A percentile compares a stretch with the other conserved stretches of the same genome.
phyloP scores from a whole-genome alignment of 768 basidiomycete species.

The Tephrocybe sp. region DNA sequence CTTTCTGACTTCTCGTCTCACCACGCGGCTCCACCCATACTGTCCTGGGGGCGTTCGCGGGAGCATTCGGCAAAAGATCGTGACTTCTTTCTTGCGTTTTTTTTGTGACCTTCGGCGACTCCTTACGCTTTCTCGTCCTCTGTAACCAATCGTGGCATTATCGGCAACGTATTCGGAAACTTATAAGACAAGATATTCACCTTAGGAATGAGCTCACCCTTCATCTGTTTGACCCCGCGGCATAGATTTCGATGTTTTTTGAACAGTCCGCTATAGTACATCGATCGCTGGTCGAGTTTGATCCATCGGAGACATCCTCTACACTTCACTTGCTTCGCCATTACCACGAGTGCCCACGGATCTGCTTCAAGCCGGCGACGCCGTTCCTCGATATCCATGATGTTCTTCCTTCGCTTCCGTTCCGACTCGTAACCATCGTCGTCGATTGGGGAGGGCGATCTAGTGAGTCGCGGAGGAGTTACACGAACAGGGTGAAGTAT shows the following conservation, averaged over 20 bases:
- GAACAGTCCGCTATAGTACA: conserved; percentile 11
- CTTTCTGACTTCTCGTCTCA: too few relatives aligned
- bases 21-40: too few relatives aligned
- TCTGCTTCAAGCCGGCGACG: conserved; percentile 8
- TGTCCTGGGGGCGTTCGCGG: background rate
- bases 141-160: background rate
- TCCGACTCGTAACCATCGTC: background rate
- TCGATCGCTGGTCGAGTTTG: conserved; percentile 11
- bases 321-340: conserved; percentile 10
- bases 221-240: conserved; percentile 6
- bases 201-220: conserved; percentile 7
- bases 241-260: conserved; percentile 10
- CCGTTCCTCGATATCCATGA: conserved; percentile 11
- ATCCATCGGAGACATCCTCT: conserved; percentile 10
- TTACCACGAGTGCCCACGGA: conserved; percentile 3
- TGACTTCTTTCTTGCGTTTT: background rate
- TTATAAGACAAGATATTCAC: background rate
- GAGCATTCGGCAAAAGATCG: background rate
- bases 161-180: background rate
- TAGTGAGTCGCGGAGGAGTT: background rate
- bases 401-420: conserved; percentile 1
- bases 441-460: background rate
- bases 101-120: background rate
- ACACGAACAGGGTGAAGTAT: background rate
- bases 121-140: background rate